Conservation (phyloP, 805 yeast genomes). For the Candida ficus region DNA sequence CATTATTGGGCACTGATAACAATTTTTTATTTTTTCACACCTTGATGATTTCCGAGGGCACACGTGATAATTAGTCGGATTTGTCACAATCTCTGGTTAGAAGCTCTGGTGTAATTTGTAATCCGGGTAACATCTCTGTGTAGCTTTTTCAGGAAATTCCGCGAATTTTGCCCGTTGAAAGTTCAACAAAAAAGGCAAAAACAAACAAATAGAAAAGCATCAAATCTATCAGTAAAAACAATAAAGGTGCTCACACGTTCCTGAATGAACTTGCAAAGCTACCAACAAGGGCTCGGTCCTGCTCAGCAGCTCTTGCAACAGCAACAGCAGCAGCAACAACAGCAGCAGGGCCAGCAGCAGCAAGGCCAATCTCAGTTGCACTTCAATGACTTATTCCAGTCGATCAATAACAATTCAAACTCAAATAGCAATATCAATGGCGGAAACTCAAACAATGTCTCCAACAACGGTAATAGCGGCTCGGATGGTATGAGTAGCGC, state of each 20-base stretch:
- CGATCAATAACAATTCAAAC: conserved; percentile 15
- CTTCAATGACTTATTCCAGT: conserved; percentile 21
- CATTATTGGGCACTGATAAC: not conserved
- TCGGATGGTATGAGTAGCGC: conserved; percentile 29
- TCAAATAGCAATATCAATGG: conserved; percentile 12
- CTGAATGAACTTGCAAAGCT: conserved; percentile 22
- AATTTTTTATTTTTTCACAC: not conserved
- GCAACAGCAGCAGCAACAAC: conserved; percentile 19
- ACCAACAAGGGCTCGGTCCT: conserved; percentile 21
- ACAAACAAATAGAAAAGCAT: conserved; percentile 5
- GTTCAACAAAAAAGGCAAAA: conserved; percentile 2
- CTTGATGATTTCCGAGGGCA: not conserved
- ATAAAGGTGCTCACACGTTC: not conserved
- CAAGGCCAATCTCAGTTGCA: conserved; percentile 16
- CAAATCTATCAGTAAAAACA: not conserved
- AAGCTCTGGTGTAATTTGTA: too few relatives aligned
- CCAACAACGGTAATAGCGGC: not conserved
- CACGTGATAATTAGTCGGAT: not conserved
- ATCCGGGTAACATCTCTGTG: not conserved
- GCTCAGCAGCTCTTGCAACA: conserved; percentile 24
- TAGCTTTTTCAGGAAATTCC: not conserved
- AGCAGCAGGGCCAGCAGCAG: conserved; percentile 15
- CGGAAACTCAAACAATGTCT: conserved; percentile 4
- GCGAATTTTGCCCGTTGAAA: too few relatives aligned
- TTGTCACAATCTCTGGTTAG: too few relatives aligned